These are phyloP conservation scores for Pelargonium australe DNA, from an alignment of 441 rosid genomes.

Conservation along the genomic window DNA sequence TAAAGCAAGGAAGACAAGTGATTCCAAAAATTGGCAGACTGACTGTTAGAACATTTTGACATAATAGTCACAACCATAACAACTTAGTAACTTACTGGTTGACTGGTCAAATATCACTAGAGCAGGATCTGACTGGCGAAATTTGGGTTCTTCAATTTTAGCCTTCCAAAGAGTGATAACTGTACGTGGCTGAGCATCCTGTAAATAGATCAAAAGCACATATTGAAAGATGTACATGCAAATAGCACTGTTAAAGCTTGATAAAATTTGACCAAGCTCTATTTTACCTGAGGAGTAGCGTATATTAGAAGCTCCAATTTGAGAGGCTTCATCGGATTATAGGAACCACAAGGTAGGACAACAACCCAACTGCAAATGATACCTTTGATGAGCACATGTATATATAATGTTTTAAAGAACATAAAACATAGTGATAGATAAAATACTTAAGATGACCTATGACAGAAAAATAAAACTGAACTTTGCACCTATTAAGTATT, in stretches of 20 bases:
- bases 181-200: conserved; percentile 52
- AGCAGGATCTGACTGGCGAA: conserved; percentile 35
- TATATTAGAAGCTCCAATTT: conserved; percentile 48
- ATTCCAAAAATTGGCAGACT: neutral
- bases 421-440: neutral
- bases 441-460: conserved; percentile 4
- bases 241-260: neutral
- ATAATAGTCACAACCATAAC: neutral
- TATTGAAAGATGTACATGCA: conserved; percentile 9
- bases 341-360: conserved; percentile 41
- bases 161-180: conserved; percentile 47
- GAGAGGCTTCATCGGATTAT: conserved; percentile 32
- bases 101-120: conserved; percentile 37
- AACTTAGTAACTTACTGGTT: conserved; percentile 44
- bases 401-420: neutral
- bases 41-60: neutral
- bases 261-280: conserved; percentile 12
- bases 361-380: conserved; percentile 47
- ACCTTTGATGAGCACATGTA: conserved; percentile 11
- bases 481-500: conserved; percentile 4
- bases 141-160: conserved; percentile 50
- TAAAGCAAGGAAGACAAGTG: neutral
- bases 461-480: neutral
- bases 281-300: conserved; percentile 36
- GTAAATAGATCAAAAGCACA: conserved; percentile 22